Evolutionary conservation across 1,284 basidiomycete genomes (phyloP).

Genomic region (Moniliophthora roreri): DNA sequence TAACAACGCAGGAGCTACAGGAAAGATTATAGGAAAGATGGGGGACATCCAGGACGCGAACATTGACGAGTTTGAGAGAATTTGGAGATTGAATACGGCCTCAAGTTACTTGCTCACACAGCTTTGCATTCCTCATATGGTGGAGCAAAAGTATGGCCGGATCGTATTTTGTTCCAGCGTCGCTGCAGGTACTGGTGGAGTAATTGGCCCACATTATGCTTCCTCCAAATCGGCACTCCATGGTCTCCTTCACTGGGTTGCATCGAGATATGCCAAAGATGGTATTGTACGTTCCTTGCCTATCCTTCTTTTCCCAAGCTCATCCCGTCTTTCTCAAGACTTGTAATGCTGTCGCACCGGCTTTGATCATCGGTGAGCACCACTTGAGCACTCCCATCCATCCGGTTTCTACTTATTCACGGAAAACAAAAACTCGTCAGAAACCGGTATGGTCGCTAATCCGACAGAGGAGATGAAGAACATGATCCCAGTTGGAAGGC

Average conservation of each 20-base stretch:
- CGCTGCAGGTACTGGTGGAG: conserved; percentile 44
- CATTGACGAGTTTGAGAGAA: conserved; percentile 45
- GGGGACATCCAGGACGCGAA: conserved; percentile 46
- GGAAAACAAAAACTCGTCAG: conserved; percentile 21
- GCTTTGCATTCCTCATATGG: conserved; percentile 51
- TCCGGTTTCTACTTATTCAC: background rate
- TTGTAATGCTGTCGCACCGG: conserved; percentile 53
- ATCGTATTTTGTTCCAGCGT: conserved; percentile 48
- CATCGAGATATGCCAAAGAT: conserved; percentile 47
- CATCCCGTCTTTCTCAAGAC: conserved; percentile 30
- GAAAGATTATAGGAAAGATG: conserved; percentile 35
- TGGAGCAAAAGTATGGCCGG: conserved; percentile 46
- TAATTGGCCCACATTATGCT: conserved; percentile 57
- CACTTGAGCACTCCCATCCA: background rate
- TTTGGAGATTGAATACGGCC: conserved; percentile 49
- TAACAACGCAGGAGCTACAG: conserved; percentile 48
- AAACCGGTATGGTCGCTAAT: conserved; percentile 48
- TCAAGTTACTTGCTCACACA: conserved; percentile 49
- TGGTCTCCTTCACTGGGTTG: conserved; percentile 56
- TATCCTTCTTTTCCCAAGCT: background rate
- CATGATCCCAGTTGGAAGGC: conserved; percentile 48
- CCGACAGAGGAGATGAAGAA: conserved; percentile 39
- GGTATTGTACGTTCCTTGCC: conserved; percentile 40
- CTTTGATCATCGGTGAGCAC: conserved; percentile 42
- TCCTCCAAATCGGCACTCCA: conserved; percentile 57